A percentile compares a stretch with the other conserved stretches of the same genome.
phyloP scores from a whole-genome alignment of 139 green algal genomes.

The Chlamydomonas sphaeroides region DNA sequence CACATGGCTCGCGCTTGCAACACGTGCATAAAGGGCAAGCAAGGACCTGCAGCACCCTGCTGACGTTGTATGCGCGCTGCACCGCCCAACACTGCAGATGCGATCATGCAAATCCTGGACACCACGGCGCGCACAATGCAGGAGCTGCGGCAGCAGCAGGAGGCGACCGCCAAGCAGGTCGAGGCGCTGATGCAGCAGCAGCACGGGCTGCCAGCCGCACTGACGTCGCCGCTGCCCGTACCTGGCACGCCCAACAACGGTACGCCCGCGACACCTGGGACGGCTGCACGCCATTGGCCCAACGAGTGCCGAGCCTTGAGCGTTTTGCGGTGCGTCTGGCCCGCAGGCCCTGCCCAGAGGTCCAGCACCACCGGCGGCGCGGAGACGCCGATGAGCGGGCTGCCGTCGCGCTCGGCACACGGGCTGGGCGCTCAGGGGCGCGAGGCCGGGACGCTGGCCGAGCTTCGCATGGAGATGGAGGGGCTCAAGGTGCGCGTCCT shows the following conservation, averaged over 20 bases:
- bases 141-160: conserved; percentile 26
- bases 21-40: neutral
- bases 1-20: neutral
- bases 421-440: neutral
- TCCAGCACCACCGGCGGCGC: neutral
- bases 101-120: conserved; percentile 4
- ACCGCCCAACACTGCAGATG: no score
- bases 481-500: no score
- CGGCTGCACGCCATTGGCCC: no score
- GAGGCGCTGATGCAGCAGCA: conserved; percentile 1
- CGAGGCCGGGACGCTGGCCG: conserved; percentile 9
- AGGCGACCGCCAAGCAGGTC: neutral
- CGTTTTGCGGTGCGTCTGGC: no score
- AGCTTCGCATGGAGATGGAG: no score
- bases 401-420: neutral
- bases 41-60: no score
- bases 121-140: neutral
- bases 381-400: neutral
- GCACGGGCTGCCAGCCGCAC: neutral
- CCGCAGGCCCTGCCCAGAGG: no score
- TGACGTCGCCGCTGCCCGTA: neutral
- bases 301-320: no score
- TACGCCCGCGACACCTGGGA: no score
- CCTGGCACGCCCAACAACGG: neutral
- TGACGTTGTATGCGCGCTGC: no score